Conservation (phyloP, 805 yeast species). For the Wickerhamiella allomyrinae region DNA sequence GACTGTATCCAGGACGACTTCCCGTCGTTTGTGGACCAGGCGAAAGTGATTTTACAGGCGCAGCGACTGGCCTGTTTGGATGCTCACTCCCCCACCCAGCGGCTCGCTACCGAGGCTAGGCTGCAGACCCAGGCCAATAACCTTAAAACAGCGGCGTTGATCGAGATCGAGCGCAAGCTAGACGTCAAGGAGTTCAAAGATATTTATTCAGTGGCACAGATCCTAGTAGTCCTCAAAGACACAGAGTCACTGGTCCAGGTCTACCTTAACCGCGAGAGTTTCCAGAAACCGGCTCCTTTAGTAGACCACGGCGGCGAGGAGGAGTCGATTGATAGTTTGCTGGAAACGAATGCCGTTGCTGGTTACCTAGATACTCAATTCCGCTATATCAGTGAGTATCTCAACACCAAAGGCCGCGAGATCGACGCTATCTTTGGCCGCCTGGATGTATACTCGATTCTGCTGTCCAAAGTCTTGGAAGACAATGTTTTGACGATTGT, state of each 20-base stretch:
- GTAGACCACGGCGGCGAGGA: conserved; percentile 11
- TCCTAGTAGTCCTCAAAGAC: conserved; percentile 24
- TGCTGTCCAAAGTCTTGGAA: conserved; percentile 23
- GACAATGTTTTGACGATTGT: conserved; percentile 20
- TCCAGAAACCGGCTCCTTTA: conserved; percentile 1
- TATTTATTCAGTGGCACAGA: conserved; percentile 17
- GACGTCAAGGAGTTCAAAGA: not conserved
- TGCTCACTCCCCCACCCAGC: not conserved
- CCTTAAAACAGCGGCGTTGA: not conserved
- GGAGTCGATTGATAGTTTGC: conserved; percentile 17
- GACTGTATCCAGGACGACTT: not conserved
- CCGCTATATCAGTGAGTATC: conserved; percentile 18
- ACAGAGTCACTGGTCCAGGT: conserved; percentile 23
- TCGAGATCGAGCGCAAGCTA: not conserved
- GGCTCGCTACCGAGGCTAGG: not conserved
- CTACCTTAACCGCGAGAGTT: conserved; percentile 9
- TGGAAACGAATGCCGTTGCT: not conserved
- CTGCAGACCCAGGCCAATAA: not conserved
- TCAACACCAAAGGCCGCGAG: conserved; percentile 28
- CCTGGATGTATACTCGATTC: not conserved
- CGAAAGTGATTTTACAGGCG: not conserved
- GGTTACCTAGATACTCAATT: not conserved
- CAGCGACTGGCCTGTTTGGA: not conserved
- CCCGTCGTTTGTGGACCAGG: conserved; percentile 1
- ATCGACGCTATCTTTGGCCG: conserved; percentile 33